Base-by-base conservation (phyloP, 768 basidiomycete species). In the Kwoniella dejecticola region DNA sequence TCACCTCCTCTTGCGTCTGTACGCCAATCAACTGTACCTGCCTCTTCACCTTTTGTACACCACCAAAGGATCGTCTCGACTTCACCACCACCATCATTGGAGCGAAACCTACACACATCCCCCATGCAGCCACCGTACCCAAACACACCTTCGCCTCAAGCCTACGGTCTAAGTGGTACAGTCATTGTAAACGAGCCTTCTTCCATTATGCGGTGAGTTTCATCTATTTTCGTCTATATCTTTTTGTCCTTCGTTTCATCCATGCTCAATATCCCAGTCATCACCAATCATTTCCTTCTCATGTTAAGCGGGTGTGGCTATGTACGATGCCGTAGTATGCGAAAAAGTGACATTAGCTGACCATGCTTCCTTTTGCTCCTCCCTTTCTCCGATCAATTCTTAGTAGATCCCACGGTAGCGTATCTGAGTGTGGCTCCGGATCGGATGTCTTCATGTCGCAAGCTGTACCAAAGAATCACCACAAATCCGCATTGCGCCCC, bases 111-210 rank as follows among this genome's bases (percentile, higher is more conserved):
- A 42, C 31, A 60, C 42, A 41, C 49, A 24, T 52, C 36, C 29
- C 60, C 60, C 27, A 62, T 62, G 60, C 60, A 62, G 48, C 59
- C 66, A 40, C 40, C 59, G 17, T 72, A 72, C 27, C 63, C 67
- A n/a, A 60, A 58, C 42, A 68, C 71, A 11, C 71, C 71, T 40
- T 70, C 71, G 2, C 71, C 71, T 19, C 68, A 63, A 40, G 21
- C 57, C 8, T 69, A 63, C 58, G 71, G 71, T 36, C 52, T 72
- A 52, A 62, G 60, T 50, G 71, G 68, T n/a, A 56, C 58, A 15
- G 53, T 72, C 17, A 64, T 72, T 23, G 62, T 66, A 41, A 55
- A 38, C 27, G 64, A 59, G 29, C 63, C 45, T 17, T 38, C 62
- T 12, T 45, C 47, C 6, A 64, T 58, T 27, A 67, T 69, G 63